Evolutionary conservation across 2,329 filamentous ascomycete genomes (phyloP), one percentile per base, ranked within the genome.

Genomic region (Paracoccidioides lutzii): DNA sequence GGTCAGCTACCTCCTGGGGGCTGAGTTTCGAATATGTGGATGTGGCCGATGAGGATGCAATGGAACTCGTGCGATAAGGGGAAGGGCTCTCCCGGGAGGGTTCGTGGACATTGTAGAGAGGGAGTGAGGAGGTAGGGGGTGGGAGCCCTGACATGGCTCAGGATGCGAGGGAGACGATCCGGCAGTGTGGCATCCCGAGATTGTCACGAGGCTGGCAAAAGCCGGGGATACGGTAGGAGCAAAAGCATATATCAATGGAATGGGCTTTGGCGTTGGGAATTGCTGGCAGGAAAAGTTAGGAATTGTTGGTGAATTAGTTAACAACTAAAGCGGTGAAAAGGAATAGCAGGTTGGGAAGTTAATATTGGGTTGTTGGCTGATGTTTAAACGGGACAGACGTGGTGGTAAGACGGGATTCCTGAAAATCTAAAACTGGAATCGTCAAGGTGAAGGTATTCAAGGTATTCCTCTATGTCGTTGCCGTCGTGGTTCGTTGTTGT

Each of bases 1-100:
- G 83, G 54, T 83, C 78, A 46, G 89, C 90, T 9, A 87, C 85
- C 71, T 95, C 87, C 66, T 84, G 78, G 22, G 85, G 79, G n/a
- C 83, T 85, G 67, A 96, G 80, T 65, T 81, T 74, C 49, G 82
- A 81, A 66, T 81, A 83, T 42, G 70, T 72, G 41, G 74, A 73
- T 46, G 74, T 75, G 53, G 72, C 71, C 42, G 68, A 67, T 14
- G 57, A 62, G 30, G 57, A 59, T 50, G 53, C 56, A 5, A 42
- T 30, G 6, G 59, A 49, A 7, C 56, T 52, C 12, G 51, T 56
- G 32, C 52, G 55, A 48, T 55, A 50, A 14, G 58, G 55, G 38
- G 57, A 56, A 42, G 64, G 57, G 63, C 60, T 52, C 58, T 59
- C 40, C 63, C 52, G 52, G 50, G 41, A 41, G 52, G 52, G 53